Conservation (phyloP, 2,329 filamentous ascomycete genomes). For the Aotearoamyces nothofagi region DNA sequence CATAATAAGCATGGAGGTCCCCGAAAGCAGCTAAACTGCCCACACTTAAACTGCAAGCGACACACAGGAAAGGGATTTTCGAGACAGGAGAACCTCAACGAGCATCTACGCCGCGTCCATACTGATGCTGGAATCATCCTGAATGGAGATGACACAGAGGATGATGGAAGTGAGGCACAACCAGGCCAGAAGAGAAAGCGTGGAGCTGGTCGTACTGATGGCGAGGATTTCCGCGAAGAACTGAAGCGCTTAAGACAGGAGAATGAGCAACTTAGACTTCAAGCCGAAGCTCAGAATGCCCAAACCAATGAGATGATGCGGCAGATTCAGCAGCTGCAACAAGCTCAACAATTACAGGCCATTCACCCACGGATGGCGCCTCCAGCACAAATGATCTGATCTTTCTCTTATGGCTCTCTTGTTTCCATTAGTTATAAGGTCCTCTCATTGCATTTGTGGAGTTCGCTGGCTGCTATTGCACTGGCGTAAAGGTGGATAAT, state of each 20-base stretch:
- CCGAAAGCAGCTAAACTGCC: constrained; percentile 77
- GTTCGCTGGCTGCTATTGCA: no score
- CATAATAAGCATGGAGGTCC: constrained; percentile 82
- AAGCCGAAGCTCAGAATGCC: constrained; percentile 30
- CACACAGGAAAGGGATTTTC: constrained; percentile 83
- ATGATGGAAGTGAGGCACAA: constrained; percentile 24
- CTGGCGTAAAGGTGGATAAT: no score
- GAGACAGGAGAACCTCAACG: constrained; percentile 82
- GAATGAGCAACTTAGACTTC: constrained; percentile 39
- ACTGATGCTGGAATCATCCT: constrained; percentile 27
- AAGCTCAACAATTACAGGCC: constrained; percentile 1
- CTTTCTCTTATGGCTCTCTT: neutral
- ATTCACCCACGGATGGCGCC: constrained; percentile 3
- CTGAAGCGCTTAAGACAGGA: constrained; percentile 52
- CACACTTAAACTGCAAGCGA: constrained; percentile 75
- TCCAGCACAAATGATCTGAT: constrained; percentile 5
- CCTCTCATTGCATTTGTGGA: constrained; percentile 1
- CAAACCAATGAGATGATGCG: constrained; percentile 8
- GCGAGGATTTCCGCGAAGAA: constrained; percentile 38
- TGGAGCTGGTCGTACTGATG: constrained; percentile 25
- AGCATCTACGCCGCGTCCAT: constrained; percentile 86
- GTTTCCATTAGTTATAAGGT: neutral
- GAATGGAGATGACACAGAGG: constrained; percentile 12
- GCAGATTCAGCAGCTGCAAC: constrained; percentile 5
- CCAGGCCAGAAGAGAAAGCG: constrained; percentile 26